Base-by-base conservation (phyloP, 2,329 filamentous ascomycete genomes). In the Cladosporium halotolerans region DNA sequence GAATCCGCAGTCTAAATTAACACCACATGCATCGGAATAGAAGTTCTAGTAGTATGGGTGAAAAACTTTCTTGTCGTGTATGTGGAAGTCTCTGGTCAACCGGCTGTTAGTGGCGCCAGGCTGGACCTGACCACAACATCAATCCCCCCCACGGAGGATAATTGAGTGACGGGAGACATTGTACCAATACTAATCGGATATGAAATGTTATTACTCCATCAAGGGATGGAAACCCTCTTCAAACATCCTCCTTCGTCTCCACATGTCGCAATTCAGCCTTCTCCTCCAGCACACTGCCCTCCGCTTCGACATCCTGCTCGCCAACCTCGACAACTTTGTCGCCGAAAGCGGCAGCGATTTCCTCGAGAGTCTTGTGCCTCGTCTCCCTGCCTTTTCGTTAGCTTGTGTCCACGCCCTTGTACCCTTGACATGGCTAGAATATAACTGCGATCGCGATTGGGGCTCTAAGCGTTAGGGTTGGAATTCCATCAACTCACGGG, bases 401-500 rank as follows among this genome's bases (percentile, higher is more conserved):
- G 34, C 9, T 9, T n/a, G n/a, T 16, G 10, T 39, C 9, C 36
- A 8, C n/a, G 31, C 11, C 14, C 18, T n/a, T 36, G 13, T 9
- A 1, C 3, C 2, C n/a, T 14, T 14, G n/a, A 16, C 23, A 28
- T 18, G 16, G 16, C 16, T 18, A 18, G 16, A 18, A 18, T 28
- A 28, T 5, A 4, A 7, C 23, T 7, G 23, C 4, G 23, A 28
- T 28, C n/a, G 36, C 36, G 9, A 14, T 14, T 39, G 36, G n/a
- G 11, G n/a, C 2, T 23, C 4, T 10, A 3, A 33, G 33, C 36
- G 14, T 40, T 40, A 28, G 67, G 14, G 38, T 38, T 40, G 10
- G 14, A 10, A 41, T 11, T 16, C 9, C 10, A n/a, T 16, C 2
- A 10, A 57, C 72, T 61, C 64, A 76, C 66, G 78, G 79, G 65